Evolutionary conservation across 2,329 filamentous ascomycete species (phyloP).

Genomic region (Pseudocercospora pini-densiflorae): DNA sequence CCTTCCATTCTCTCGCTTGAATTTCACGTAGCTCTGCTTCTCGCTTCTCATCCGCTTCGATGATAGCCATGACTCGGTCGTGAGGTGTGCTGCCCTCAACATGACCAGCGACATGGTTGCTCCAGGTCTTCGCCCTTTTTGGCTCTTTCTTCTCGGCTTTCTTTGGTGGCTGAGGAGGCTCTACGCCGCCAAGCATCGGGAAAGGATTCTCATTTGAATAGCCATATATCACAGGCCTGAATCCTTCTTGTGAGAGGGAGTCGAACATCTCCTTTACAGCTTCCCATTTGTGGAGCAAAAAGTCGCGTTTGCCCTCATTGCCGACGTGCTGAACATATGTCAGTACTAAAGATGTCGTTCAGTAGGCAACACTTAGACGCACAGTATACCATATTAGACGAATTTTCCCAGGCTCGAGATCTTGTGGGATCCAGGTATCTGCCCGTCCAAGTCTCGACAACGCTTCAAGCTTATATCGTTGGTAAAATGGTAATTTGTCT

Average conservation of each 20-base stretch:
- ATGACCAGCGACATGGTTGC: constrained; percentile 35
- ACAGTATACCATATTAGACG: constrained; percentile 40
- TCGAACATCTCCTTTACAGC: constrained; percentile 42
- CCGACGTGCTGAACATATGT: constrained; percentile 35
- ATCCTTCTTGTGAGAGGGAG: constrained; percentile 36
- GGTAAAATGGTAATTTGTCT: constrained; percentile 33
- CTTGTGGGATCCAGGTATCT: constrained; percentile 22
- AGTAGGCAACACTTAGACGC: constrained; percentile 1
- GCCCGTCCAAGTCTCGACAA: constrained; percentile 35
- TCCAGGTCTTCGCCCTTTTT: constrained; percentile 35
- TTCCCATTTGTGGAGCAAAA: constrained; percentile 34
- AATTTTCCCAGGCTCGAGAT: constrained; percentile 37
- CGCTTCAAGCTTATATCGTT: constrained; percentile 33
- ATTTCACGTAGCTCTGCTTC: constrained; percentile 36
- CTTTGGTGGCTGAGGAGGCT: constrained; percentile 33
- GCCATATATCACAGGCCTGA: constrained; percentile 40
- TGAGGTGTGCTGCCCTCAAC: constrained; percentile 32
- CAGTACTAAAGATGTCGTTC: not conserved
- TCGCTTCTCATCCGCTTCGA: constrained; percentile 37
- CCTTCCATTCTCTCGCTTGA: constrained; percentile 28
- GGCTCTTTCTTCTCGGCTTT: constrained; percentile 30
- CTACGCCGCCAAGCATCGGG: constrained; percentile 40
- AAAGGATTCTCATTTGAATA: constrained; percentile 41
- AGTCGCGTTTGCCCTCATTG: constrained; percentile 38
- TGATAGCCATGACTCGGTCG: constrained; percentile 41